Evolutionary conservation across 805 yeast genomes (phyloP).

Genomic region (Wickerhamiella sorbophila): DNA sequence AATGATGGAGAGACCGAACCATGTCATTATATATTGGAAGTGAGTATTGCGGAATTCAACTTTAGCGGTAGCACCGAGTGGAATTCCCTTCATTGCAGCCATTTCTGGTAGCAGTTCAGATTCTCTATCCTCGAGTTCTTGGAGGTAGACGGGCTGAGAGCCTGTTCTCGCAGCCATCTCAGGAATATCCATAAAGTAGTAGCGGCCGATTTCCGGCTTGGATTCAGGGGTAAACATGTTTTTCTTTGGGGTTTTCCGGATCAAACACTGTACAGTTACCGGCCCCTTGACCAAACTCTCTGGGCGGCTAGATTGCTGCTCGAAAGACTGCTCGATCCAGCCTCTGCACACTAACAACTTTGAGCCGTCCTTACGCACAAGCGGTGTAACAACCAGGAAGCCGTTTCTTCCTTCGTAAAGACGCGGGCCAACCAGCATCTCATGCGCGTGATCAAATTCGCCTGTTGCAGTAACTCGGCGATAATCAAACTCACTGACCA

Average conservation of each 20-base stretch:
- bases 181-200: constrained; percentile 66
- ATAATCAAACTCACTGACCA: constrained; percentile 62
- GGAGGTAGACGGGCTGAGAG: constrained; percentile 60
- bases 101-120: constrained; percentile 29
- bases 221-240: constrained; percentile 59
- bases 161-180: constrained; percentile 63
- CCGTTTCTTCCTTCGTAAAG: constrained; percentile 60
- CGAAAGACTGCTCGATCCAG: constrained; percentile 58
- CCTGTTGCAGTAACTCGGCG: constrained; percentile 69
- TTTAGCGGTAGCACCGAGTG: constrained; percentile 71
- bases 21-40: constrained; percentile 79
- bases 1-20: constrained; percentile 78
- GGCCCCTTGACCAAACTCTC: constrained; percentile 59
- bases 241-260: constrained; percentile 52
- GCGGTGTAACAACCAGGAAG: constrained; percentile 67
- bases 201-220: constrained; percentile 50
- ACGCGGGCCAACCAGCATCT: constrained; percentile 86
- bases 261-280: constrained; percentile 57
- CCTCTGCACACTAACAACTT: constrained; percentile 81
- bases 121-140: constrained; percentile 44
- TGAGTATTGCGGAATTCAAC: constrained; percentile 80
- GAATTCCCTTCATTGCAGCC: constrained; percentile 71
- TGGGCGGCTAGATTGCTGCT: constrained; percentile 44
- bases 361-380: constrained; percentile 61
- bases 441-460: constrained; percentile 66